These are phyloP conservation scores for Termitomyces sp. DNA, from an alignment of 768 basidiomycete genomes.

Conservation along the genomic window DNA sequence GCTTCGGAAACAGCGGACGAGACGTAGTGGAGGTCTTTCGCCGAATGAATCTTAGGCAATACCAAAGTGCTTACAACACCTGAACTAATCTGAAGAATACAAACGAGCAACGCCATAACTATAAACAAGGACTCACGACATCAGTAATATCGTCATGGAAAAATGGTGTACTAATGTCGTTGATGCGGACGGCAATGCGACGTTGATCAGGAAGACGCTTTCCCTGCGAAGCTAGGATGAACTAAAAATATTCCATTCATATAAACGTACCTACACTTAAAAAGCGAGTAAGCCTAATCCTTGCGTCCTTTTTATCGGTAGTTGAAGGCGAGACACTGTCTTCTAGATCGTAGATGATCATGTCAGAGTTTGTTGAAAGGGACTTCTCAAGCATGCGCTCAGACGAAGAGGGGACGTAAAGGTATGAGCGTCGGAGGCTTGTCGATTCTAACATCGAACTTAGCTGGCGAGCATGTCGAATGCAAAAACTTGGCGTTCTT, in stretches of 20 bases:
- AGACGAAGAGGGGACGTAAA: constrained; percentile 80
- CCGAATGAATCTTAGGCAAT: constrained; percentile 79
- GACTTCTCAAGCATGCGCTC: constrained; percentile 82
- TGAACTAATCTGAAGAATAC: constrained; percentile 23
- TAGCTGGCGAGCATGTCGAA: not conserved
- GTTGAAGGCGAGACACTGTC: constrained; percentile 75
- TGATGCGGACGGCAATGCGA: constrained; percentile 67
- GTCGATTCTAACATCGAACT: constrained; percentile 3
- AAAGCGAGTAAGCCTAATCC: constrained; percentile 50
- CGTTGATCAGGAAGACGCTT: constrained; percentile 36
- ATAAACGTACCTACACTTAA: constrained; percentile 36
- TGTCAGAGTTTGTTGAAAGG: constrained; percentile 55
- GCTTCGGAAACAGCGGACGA: constrained; percentile 40
- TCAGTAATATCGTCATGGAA: constrained; percentile 60
- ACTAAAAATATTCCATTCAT: not conserved
- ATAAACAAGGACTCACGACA: constrained; percentile 36
- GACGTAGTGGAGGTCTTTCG: constrained; percentile 58
- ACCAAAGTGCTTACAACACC: constrained; percentile 59
- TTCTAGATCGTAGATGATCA: constrained; percentile 85
- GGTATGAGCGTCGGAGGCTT: constrained; percentile 49
- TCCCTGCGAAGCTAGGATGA: constrained; percentile 10
- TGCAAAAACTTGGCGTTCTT: not conserved
- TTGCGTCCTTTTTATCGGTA: constrained; percentile 55
- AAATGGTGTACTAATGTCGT: constrained; percentile 60
- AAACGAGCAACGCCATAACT: not conserved